These are phyloP conservation scores for Cryphonectria naterciae DNA, from an alignment of 2,329 filamentous ascomycete genomes.

Conservation along the genomic window DNA sequence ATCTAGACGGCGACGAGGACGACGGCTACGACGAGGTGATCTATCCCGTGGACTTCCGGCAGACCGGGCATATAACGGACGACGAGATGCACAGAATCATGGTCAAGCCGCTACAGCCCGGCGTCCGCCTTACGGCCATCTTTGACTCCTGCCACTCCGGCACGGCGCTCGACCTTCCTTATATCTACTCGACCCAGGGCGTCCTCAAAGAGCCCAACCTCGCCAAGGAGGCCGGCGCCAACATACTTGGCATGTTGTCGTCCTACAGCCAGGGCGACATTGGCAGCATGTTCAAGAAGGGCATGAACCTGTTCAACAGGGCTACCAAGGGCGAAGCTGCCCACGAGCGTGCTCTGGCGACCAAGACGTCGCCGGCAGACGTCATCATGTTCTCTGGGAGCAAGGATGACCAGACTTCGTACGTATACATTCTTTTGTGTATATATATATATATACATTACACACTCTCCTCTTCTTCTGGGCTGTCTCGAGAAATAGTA, in stretches of 20 bases:
- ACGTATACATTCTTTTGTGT: slow-evolving; percentile 47
- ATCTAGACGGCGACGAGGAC: slow-evolving; percentile 78
- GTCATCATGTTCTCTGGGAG: slow-evolving; percentile 98
- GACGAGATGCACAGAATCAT: slow-evolving; percentile 82
- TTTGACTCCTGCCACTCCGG: slow-evolving; percentile 71
- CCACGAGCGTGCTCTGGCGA: slow-evolving; percentile 77
- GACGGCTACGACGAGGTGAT: slow-evolving; percentile 85
- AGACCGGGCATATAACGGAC: slow-evolving; percentile 80
- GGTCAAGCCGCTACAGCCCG: slow-evolving; percentile 59
- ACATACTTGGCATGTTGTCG: slow-evolving; percentile 62
- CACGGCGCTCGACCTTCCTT: slow-evolving; percentile 68
- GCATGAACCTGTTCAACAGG: slow-evolving; percentile 87
- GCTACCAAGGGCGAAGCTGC: slow-evolving; percentile 81
- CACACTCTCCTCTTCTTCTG: background rate
- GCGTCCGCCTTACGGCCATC: slow-evolving; percentile 64
- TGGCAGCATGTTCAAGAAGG: slow-evolving; percentile 77
- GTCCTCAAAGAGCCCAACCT: slow-evolving; percentile 71
- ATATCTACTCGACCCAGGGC: slow-evolving; percentile 71
- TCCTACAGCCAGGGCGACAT: slow-evolving; percentile 74
- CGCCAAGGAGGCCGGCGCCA: slow-evolving; percentile 69
- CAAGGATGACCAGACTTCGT: slow-evolving; percentile 95
- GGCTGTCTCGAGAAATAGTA: background rate
- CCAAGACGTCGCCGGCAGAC: slow-evolving; percentile 92
- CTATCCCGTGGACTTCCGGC: slow-evolving; percentile 80
- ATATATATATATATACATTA: background rate